phyloP scores from a whole-genome alignment of 352 stramenopile genomes.

The Blastocystis sp. region DNA sequence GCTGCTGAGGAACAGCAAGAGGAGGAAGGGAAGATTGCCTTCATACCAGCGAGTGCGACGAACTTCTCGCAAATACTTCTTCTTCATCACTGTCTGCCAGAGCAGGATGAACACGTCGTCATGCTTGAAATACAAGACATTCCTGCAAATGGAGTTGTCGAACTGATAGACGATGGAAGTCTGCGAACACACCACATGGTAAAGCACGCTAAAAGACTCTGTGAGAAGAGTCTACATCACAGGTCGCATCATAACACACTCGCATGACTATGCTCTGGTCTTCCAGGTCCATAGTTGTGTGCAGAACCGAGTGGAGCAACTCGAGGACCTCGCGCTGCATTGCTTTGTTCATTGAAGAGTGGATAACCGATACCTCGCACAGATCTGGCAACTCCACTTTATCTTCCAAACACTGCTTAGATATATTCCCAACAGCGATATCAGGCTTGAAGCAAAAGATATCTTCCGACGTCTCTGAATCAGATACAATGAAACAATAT shows the following conservation, averaged over 20 bases:
- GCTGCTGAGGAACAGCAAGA: background rate
- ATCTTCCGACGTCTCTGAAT: background rate
- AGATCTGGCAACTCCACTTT: background rate
- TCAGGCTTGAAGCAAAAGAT: slow-evolving; percentile 37
- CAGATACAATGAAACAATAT: slow-evolving; percentile 16
- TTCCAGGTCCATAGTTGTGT: background rate
- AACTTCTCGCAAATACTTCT: background rate
- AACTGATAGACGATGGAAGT: background rate
- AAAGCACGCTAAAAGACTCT: background rate
- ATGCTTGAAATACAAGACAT: background rate
- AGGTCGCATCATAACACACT: background rate
- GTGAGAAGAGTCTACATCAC: background rate
- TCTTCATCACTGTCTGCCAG: background rate
- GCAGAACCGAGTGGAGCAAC: slow-evolving; percentile 1
- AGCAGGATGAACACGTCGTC: background rate
- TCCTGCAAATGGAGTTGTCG: background rate
- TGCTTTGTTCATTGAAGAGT: background rate
- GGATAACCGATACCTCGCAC: background rate
- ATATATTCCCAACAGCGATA: background rate
- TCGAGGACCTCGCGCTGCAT: background rate
- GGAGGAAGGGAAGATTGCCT: background rate
- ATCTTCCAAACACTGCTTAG: background rate
- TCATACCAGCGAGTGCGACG: background rate
- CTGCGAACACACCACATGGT: background rate
- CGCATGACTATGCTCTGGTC: background rate